Percentiles rank a stretch among this genome's conserved stretches.
Evolutionary conservation across 2,329 filamentous ascomycete species (phyloP).

Genomic region (Cercospora canescens): DNA sequence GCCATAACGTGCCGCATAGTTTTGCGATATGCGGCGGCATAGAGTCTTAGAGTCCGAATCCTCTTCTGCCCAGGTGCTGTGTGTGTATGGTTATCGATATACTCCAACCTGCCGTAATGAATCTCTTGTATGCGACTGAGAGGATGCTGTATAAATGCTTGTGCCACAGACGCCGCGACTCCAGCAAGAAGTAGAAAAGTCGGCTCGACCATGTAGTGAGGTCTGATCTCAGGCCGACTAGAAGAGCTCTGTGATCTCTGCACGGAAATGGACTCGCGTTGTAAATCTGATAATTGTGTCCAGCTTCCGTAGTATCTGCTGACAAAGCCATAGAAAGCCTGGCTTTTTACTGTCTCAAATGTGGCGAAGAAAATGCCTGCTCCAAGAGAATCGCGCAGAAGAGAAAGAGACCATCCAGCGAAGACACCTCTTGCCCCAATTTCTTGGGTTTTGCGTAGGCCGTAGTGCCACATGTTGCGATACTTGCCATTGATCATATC

Average conservation of each 20-base stretch:
- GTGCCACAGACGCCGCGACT: slow-evolving; percentile 65
- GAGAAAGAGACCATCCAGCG: slow-evolving; percentile 68
- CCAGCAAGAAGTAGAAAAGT: slow-evolving; percentile 70
- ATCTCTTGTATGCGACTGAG: slow-evolving; percentile 69
- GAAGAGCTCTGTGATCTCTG: slow-evolving; percentile 22
- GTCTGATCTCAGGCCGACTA: slow-evolving; percentile 58
- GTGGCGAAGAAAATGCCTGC: slow-evolving; percentile 71
- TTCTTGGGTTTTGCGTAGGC: slow-evolving; percentile 64
- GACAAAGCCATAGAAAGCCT: slow-evolving; percentile 71
- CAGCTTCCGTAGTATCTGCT: slow-evolving; percentile 64
- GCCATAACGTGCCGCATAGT: slow-evolving; percentile 62
- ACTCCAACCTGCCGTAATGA: slow-evolving; percentile 72
- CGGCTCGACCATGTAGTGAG: slow-evolving; percentile 75
- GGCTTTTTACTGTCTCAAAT: slow-evolving; percentile 75
- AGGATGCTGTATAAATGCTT: slow-evolving; percentile 71
- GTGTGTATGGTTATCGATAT: slow-evolving; percentile 60
- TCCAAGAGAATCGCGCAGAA: slow-evolving; percentile 69
- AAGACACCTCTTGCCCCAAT: slow-evolving; percentile 73
- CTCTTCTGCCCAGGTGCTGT: slow-evolving; percentile 41
- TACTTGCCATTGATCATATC: slow-evolving; percentile 62
- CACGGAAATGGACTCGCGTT: slow-evolving; percentile 33
- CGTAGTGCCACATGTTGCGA: slow-evolving; percentile 68
- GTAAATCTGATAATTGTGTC: slow-evolving; percentile 35
- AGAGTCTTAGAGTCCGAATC: slow-evolving; percentile 60
- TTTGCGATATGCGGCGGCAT: slow-evolving; percentile 70